Conservation (phyloP, 2,329 filamentous ascomycete species). For the Leptodontidium sp. region DNA sequence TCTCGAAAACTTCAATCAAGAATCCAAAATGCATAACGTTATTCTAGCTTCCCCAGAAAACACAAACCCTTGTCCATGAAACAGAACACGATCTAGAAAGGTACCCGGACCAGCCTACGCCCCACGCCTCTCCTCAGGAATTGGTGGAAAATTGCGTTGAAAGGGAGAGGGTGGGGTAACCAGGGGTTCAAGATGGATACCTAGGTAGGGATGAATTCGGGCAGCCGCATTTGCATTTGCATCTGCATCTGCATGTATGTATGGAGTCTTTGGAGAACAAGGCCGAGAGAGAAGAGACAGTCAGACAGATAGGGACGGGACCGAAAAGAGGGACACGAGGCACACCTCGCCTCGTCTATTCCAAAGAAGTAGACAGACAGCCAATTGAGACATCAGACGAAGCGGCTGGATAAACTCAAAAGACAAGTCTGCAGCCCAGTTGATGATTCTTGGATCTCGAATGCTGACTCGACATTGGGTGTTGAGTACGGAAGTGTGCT, state of each 20-base stretch:
- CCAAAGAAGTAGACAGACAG: background rate
- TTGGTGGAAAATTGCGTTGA: background rate
- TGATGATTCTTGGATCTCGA: background rate
- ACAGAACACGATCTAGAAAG: background rate
- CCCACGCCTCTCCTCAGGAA: slow-evolving; percentile 8
- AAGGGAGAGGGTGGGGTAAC: background rate
- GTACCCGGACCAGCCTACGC: background rate
- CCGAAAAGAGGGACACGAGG: slow-evolving; percentile 3
- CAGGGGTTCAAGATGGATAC: background rate
- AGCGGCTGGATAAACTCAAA: background rate
- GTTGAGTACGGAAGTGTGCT: background rate
- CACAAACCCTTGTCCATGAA: background rate
- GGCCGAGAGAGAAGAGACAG: background rate
- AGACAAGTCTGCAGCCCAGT: background rate
- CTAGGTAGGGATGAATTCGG: background rate
- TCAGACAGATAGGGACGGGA: background rate
- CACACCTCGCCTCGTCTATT: background rate
- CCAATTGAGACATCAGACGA: background rate
- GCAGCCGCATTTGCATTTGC: background rate
- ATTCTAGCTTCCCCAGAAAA: background rate
- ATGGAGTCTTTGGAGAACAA: background rate
- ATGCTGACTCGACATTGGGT: background rate
- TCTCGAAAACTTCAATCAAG: background rate
- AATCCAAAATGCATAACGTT: background rate
- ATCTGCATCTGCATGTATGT: background rate